These are phyloP conservation scores for Yarrowia sp. DNA, from an alignment of 805 yeast genomes.

Conservation along the genomic window DNA sequence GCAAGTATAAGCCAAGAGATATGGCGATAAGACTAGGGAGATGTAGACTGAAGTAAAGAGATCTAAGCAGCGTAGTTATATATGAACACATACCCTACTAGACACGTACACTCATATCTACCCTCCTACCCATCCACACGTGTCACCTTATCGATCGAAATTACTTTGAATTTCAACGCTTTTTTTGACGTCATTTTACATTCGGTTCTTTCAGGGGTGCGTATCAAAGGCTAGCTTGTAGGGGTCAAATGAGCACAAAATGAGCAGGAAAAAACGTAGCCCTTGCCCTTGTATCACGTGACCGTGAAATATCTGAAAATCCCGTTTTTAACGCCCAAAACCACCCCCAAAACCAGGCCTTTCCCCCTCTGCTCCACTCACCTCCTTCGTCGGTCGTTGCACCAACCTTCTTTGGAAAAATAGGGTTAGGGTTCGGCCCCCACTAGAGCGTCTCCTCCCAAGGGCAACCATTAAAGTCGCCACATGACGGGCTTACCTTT, in stretches of 20 bases:
- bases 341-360: no score
- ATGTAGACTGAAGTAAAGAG: no score
- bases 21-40: no score
- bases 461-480: slow-evolving; percentile 33
- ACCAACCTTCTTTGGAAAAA: slow-evolving; percentile 24
- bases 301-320: no score
- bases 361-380: background rate
- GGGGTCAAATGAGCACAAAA: background rate
- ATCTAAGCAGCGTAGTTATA: no score
- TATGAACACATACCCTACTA: no score
- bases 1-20: background rate
- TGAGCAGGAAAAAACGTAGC: background rate
- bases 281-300: no score
- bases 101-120: no score
- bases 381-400: slow-evolving; percentile 2
- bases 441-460: slow-evolving; percentile 13
- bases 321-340: no score
- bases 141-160: no score
- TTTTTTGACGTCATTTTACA: slow-evolving; percentile 27
- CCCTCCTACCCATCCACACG: no score
- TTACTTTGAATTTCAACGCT: no score
- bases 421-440: slow-evolving; percentile 20
- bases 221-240: background rate
- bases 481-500: slow-evolving; percentile 20
- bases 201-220: slow-evolving; percentile 21